Conservation (phyloP, 257 asterid species). For the Thymus quinquecostatus region DNA sequence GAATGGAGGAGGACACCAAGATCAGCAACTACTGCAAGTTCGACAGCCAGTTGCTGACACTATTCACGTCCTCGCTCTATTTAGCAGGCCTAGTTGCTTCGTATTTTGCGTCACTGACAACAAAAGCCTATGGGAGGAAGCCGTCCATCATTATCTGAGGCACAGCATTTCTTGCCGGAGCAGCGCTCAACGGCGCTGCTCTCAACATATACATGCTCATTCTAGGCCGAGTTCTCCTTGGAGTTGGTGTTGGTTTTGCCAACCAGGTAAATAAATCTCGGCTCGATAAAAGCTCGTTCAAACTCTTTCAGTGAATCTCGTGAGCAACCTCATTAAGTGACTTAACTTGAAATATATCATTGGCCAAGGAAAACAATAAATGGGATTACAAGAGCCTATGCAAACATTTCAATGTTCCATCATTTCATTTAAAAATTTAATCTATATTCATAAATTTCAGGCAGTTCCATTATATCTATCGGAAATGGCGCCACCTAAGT, state of each 20-base stretch:
- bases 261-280: conserved; percentile 54
- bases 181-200: conserved; percentile 76
- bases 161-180: conserved; percentile 65
- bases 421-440: too few species aligned
- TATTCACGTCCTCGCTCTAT: conserved; percentile 80
- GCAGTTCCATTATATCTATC: conserved; percentile 85
- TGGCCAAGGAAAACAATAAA: too few species aligned
- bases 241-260: conserved; percentile 80
- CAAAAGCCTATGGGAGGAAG: conserved; percentile 62
- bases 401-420: too few species aligned
- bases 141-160: conserved; percentile 70
- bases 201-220: conserved; percentile 63
- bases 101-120: conserved; percentile 59
- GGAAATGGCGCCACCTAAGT: conserved; percentile 87
- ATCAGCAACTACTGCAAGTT: conserved; percentile 83
- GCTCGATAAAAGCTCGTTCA: too few species aligned
- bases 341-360: too few species aligned
- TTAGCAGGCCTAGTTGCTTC: conserved; percentile 76
- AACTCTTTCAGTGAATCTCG: too few species aligned
- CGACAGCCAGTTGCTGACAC: conserved; percentile 65
- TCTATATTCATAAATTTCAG: conserved; percentile 34
- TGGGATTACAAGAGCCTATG: too few species aligned
- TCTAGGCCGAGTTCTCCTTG: conserved; percentile 68
- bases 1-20: conserved; percentile 56
- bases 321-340: too few species aligned